phyloP scores from a whole-genome alignment of 2,329 filamentous ascomycete genomes.

The Sclerotinia borealis region DNA sequence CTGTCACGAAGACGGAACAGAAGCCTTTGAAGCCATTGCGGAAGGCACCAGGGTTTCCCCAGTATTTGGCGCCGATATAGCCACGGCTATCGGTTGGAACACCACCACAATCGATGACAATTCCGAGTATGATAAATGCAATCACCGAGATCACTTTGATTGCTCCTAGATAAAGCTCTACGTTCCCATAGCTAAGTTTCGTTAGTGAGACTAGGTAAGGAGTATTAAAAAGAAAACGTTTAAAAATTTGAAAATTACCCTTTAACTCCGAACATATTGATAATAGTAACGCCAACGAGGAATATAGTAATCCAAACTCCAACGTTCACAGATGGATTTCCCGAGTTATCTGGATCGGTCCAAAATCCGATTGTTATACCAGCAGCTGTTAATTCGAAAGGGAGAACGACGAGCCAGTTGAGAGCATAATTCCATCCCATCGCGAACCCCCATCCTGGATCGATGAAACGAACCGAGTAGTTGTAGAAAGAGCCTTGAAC shows the following conservation, averaged over 20 bases:
- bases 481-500: slow-evolving; percentile 88
- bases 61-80: slow-evolving; percentile 57
- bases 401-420: slow-evolving; percentile 79
- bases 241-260: too few species aligned
- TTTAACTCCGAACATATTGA: slow-evolving; percentile 85
- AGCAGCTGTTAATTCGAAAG: slow-evolving; percentile 80
- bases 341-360: slow-evolving; percentile 44
- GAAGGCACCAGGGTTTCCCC: slow-evolving; percentile 76
- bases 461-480: slow-evolving; percentile 89
- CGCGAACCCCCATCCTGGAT: slow-evolving; percentile 89
- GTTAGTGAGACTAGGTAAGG: too few species aligned
- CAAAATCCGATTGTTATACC: slow-evolving; percentile 80
- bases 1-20: slow-evolving; percentile 66
- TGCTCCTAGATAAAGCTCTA: slow-evolving; percentile 82
- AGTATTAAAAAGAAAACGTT: too few species aligned
- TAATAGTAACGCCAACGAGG: slow-evolving; percentile 65
- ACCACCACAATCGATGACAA: slow-evolving; percentile 67
- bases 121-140: slow-evolving; percentile 76
- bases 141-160: slow-evolving; percentile 82
- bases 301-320: slow-evolving; percentile 82
- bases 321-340: slow-evolving; percentile 41
- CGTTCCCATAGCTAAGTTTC: too few species aligned
- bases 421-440: slow-evolving; percentile 93
- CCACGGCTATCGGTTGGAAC: slow-evolving; percentile 53
- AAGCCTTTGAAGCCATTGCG: slow-evolving; percentile 67